Percentiles rank a stretch among this genome's conserved stretches.
Conservation (phyloP, 257 asterid species). For the Fraxinus pennsylvanica region DNA sequence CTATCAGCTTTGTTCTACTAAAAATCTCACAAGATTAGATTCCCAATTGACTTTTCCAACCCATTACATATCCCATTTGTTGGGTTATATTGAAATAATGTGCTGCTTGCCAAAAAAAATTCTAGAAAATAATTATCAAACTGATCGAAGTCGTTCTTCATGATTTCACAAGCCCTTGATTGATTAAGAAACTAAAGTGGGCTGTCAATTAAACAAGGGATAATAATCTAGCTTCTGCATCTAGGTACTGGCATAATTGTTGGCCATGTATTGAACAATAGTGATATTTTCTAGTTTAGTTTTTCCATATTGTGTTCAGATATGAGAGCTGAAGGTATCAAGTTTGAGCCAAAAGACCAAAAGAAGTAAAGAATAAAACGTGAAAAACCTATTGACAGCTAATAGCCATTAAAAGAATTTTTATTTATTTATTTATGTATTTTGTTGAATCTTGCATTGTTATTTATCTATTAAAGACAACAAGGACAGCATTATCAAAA, state of each 20-base stretch:
- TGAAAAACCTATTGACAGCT: not conserved
- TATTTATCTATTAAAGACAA: not conserved
- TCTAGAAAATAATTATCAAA: no score
- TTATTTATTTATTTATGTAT: no score
- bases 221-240: not conserved
- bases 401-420: not conserved
- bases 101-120: no score
- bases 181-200: not conserved
- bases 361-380: not conserved
- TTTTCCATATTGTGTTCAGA: not conserved
- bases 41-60: not conserved
- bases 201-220: not conserved
- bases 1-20: not conserved
- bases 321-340: not conserved
- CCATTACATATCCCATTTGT: not conserved
- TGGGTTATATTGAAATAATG: no score
- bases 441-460: not conserved
- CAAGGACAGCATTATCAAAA: not conserved
- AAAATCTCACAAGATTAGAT: not conserved
- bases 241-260: not conserved
- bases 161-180: not conserved
- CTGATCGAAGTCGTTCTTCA: not conserved
- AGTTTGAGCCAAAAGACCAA: not conserved
- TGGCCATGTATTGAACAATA: no score
- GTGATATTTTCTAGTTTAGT: not conserved